A percentile compares a stretch with the other conserved stretches of the same genome.
These are phyloP conservation scores for Hsuehochloa calcarea DNA, from an alignment of 176 grass and related monocot species.

Conservation along the genomic window DNA sequence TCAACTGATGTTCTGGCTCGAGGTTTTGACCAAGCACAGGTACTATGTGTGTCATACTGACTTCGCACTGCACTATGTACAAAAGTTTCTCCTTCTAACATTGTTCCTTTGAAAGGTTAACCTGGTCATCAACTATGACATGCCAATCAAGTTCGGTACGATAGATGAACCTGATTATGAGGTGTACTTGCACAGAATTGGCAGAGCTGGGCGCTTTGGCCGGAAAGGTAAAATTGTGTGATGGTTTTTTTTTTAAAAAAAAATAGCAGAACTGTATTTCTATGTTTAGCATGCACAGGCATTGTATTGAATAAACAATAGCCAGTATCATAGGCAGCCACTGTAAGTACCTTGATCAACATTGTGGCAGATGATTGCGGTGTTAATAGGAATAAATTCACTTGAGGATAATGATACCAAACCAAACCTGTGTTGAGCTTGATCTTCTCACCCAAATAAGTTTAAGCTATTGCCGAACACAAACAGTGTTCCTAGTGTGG, in stretches of 20 bases:
- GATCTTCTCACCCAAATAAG: not conserved
- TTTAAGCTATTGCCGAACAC: not conserved
- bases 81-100: not conserved
- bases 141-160: conserved; percentile 69
- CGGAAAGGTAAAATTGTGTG: conserved; percentile 64
- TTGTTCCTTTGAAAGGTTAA: conserved; percentile 65
- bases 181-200: conserved; percentile 94
- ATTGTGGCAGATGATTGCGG: not conserved
- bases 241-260: not conserved
- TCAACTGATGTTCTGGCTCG: conserved; percentile 87
- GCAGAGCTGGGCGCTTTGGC: conserved; percentile 92
- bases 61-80: not conserved
- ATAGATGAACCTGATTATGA: conserved; percentile 80
- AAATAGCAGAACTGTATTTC: not conserved
- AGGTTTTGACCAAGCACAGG: conserved; percentile 97
- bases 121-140: conserved; percentile 93
- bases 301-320: not conserved
- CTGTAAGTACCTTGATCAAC: not conserved
- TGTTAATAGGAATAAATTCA: conserved; percentile 11
- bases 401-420: not conserved
- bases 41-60: conserved; percentile 29
- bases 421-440: not conserved
- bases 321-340: not conserved
- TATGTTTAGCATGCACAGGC: not conserved
- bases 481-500: not conserved